Evolutionary conservation across 805 yeast species (phyloP).

Genomic region (Torulaspora delbrueckii): DNA sequence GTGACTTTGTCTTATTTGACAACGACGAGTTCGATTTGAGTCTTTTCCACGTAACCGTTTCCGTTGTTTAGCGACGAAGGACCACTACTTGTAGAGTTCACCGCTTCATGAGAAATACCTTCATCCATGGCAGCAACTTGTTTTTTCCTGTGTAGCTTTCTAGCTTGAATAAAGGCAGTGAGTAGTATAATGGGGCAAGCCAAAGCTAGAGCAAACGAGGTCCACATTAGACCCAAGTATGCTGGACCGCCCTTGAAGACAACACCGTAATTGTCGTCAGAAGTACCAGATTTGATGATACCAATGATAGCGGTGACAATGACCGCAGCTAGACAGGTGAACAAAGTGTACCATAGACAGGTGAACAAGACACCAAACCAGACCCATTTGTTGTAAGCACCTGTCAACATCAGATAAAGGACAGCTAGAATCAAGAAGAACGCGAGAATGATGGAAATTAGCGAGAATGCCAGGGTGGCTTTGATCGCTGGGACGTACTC

Average conservation of each 20-base stretch:
- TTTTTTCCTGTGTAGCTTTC: not conserved
- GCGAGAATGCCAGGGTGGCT: constrained; percentile 30
- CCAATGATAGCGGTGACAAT: constrained; percentile 28
- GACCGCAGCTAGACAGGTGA: constrained; percentile 30
- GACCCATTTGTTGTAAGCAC: constrained; percentile 7
- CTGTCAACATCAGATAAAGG: constrained; percentile 9
- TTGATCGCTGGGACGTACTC: constrained; percentile 33
- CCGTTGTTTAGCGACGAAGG: constrained; percentile 3
- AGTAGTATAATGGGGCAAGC: constrained; percentile 16
- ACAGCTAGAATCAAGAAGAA: constrained; percentile 20
- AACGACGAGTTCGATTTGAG: not conserved
- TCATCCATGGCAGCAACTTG: not conserved
- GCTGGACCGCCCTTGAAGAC: constrained; percentile 24
- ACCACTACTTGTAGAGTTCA: not conserved
- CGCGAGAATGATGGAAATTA: constrained; percentile 25
- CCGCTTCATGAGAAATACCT: not conserved
- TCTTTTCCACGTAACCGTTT: constrained; percentile 2
- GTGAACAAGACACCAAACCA: constrained; percentile 20
- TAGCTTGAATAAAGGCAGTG: constrained; percentile 4
- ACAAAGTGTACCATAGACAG: constrained; percentile 16
- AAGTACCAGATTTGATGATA: constrained; percentile 32
- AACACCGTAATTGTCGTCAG: constrained; percentile 31
- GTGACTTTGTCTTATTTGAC: not conserved
- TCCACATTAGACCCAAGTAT: constrained; percentile 31
- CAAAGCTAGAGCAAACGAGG: constrained; percentile 27